Evolutionary conservation across 139 green algal genomes (phyloP).

Genomic region (Tetratostichococcus sp.): DNA sequence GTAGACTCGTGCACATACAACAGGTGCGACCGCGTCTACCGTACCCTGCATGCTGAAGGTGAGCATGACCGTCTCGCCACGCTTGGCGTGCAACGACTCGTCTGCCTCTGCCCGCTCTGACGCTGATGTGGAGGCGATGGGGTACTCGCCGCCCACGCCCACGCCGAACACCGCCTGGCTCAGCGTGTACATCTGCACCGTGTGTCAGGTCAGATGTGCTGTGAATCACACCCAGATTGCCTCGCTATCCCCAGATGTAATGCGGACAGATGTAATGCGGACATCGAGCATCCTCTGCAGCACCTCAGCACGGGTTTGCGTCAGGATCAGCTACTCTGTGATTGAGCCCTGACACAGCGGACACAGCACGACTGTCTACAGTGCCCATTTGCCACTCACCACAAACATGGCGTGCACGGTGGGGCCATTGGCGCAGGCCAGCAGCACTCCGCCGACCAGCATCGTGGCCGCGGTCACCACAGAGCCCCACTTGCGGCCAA

Average conservation of each 20-base stretch:
- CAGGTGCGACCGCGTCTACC: no score
- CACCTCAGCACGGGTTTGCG: no score
- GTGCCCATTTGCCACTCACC: no score
- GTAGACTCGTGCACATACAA: no score
- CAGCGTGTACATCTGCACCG: not conserved
- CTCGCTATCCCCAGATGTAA: no score
- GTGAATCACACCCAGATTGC: no score
- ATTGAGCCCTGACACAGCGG: no score
- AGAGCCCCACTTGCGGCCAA: constrained; percentile 61
- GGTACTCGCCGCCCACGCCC: constrained; percentile 64
- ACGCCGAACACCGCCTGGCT: constrained; percentile 38
- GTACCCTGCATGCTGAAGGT: constrained; percentile 19
- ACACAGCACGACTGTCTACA: no score
- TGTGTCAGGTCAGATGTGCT: no score
- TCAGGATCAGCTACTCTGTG: no score
- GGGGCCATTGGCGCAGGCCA: constrained; percentile 6
- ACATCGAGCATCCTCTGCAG: no score
- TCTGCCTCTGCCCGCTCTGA: constrained; percentile 57
- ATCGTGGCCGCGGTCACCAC: constrained; percentile 54
- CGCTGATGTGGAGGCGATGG: constrained; percentile 66
- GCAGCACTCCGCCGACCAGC: constrained; percentile 32
- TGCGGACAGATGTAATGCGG: no score
- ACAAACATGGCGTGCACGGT: constrained; percentile 2
- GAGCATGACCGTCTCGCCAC: constrained; percentile 32
- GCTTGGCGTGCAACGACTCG: constrained; percentile 6